Evolutionary conservation across 164 flowering plant species (phyloP).

Genomic region (Macadamia integrifolia): DNA sequence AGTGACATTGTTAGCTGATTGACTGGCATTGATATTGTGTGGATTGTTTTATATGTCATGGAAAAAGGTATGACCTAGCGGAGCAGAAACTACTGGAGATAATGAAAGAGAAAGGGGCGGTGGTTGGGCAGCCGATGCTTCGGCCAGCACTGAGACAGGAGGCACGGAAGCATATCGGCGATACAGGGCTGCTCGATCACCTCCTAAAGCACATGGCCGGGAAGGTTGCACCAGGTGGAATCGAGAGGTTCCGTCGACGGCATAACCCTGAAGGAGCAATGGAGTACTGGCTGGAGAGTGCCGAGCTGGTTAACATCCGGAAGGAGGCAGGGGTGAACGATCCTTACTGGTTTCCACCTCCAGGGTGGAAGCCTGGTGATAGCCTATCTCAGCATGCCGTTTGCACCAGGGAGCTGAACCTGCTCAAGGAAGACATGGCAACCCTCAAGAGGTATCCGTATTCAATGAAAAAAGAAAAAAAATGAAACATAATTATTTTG

Average conservation of each 20-base stretch:
- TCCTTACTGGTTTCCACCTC: slow-evolving; percentile 90
- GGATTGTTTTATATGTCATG: not conserved
- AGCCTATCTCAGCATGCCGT: slow-evolving; percentile 49
- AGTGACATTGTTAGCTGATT: no score
- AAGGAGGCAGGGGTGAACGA: slow-evolving; percentile 76
- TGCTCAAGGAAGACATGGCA: slow-evolving; percentile 44
- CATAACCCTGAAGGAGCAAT: slow-evolving; percentile 87
- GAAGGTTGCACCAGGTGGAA: slow-evolving; percentile 62
- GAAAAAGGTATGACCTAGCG: slow-evolving; percentile 64
- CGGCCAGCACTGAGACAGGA: slow-evolving; percentile 58
- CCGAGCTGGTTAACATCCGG: slow-evolving; percentile 54
- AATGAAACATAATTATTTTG: no score
- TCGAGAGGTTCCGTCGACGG: slow-evolving; percentile 64
- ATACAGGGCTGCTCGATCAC: slow-evolving; percentile 88
- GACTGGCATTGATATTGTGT: no score
- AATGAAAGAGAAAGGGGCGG: slow-evolving; percentile 62
- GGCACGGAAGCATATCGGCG: slow-evolving; percentile 83
- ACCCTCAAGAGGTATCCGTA: slow-evolving; percentile 37
- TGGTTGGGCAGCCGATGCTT: slow-evolving; percentile 52
- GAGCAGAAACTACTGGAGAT: slow-evolving; percentile 62
- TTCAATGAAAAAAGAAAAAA: no score
- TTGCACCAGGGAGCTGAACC: slow-evolving; percentile 52
- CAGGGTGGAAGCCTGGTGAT: slow-evolving; percentile 78
- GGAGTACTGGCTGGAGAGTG: slow-evolving; percentile 93
- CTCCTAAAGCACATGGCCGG: slow-evolving; percentile 88